Evolutionary conservation across 805 yeast species (phyloP), one percentile per base, ranked within the genome.

Genomic region (Tanozyma kutaoensis): DNA sequence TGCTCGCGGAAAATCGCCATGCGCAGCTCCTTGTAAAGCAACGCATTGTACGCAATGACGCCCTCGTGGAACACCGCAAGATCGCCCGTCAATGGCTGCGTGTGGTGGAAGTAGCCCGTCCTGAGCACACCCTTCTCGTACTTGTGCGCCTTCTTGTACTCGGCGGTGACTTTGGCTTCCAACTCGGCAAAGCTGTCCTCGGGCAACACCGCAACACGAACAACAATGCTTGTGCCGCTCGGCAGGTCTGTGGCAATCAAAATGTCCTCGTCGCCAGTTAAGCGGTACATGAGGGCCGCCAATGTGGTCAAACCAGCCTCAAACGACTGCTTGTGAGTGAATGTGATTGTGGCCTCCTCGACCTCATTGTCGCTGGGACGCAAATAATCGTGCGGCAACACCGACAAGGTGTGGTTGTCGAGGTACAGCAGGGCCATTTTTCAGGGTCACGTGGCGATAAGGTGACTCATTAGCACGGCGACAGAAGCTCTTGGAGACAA

Each of bases 221-320:
- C 46, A 12, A 81, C 73, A 37, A 74, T 68, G 15, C 71, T 71
- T 27, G 57, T 53, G 11, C 45, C 47, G 11, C 35, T 33, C 10
- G 37, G 34, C 15, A 66, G 50, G 38, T 76, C 72, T 0, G 85
- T 73, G n/a, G 86, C 85, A 34, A 88, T 56, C n/a, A 78, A 75
- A 27, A 91, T 75, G 42, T 88, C 96, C 38, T 88, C 96, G 48
- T 88, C 97, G 14, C 96, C 97, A 2, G 95, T 78, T 25, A 82
- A 58, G 45, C 97, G 65, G 51, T 69, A 76, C 21, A 82, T 63
- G 31, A 88, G 62, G 1, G 77, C 71, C 14, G 77, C 70, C 54
- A 75, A 80, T 1, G 69, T 69, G 12, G 94, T 58, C 34, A 82
- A 58, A 1, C 75, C 73, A 11, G 68, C 50, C 8, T 58, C 44